Evolutionary conservation across 225 moss, liverwort and hornwort species (phyloP), one percentile per base, ranked within the genome.

Genomic region (Ulota crispa): DNA sequence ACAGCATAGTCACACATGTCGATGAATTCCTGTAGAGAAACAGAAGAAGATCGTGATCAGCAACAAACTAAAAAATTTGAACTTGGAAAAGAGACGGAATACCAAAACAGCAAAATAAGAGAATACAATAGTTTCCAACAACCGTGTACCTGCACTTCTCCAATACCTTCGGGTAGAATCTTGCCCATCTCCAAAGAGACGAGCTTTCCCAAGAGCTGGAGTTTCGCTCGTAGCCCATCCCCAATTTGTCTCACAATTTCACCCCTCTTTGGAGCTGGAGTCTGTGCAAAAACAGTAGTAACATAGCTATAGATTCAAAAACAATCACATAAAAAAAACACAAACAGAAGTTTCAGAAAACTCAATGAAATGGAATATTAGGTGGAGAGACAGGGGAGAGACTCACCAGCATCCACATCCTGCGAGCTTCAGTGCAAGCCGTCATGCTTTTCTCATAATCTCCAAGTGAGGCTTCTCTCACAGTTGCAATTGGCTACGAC

Each of bases 1-100:
- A 94, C 94, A 43, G 97, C 97, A 72, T 94, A 98, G 89, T 98
- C 97, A 82, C 97, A 98, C 97, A 98, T 98, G 78, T 98, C 97
- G 77, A 98, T 92, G 45, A 98, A 86, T 68, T 98, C 97, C 97
- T 98, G 92, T 73, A 79, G 1, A 83, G 41, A 24, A 64, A 65
- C 10, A 45, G 4, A 73, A 52, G 43, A 32, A 52, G 54, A 32
- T 63, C 37, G 21, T 72, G 59, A 68, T 50, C 37, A 73, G 19
- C 73, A 74, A 70, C 12, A 2, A 47, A 31, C 23, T 73, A 50
- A 70, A 59, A 37, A 76, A 34, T 23, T 20, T 32, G 7, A 50
- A 66, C 11, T 41, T 64, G 24, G 71, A 23, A 45, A 39, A 56
- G 28, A 26, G n/a, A 57, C 2, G 66, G 3, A 55, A 27, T n/a